Evolutionary conservation across 768 basidiomycete genomes (phyloP).

Genomic region (Suillus variegatus): DNA sequence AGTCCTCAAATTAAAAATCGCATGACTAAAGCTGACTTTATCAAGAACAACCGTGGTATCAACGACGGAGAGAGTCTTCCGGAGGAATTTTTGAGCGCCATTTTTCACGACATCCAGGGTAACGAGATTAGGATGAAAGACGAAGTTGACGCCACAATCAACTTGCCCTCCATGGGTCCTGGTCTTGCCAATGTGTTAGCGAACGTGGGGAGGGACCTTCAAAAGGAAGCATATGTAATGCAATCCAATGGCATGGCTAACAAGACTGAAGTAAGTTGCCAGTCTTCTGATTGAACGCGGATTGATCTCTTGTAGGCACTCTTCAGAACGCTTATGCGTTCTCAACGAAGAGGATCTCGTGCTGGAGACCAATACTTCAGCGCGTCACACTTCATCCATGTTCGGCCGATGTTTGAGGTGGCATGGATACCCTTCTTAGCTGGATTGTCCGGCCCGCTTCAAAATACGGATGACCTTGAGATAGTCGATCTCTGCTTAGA

Average conservation of each 20-base stretch:
- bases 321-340: slow-evolving; percentile 89
- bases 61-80: slow-evolving; percentile 90
- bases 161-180: slow-evolving; percentile 49
- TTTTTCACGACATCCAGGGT: slow-evolving; percentile 87
- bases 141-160: slow-evolving; percentile 68
- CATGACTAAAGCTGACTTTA: slow-evolving; percentile 91
- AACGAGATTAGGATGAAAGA: slow-evolving; percentile 99
- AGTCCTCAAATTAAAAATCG: slow-evolving; percentile 92
- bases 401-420: slow-evolving; percentile 98
- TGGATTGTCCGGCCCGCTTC: slow-evolving; percentile 90
- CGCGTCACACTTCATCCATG: slow-evolving; percentile 95
- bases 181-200: slow-evolving; percentile 84
- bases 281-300: slow-evolving; percentile 8
- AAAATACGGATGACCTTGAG: slow-evolving; percentile 93
- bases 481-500: slow-evolving; percentile 90
- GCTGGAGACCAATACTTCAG: slow-evolving; percentile 89
- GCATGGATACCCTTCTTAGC: slow-evolving; percentile 99
- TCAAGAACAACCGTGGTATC: slow-evolving; percentile 95
- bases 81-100: slow-evolving; percentile 73
- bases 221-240: slow-evolving; percentile 93
- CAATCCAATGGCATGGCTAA: slow-evolving; percentile 96
- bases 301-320: slow-evolving; percentile 58
- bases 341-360: slow-evolving; percentile 84
- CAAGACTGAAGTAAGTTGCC: slow-evolving; percentile 82
- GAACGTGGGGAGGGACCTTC: slow-evolving; percentile 90